phyloP scores from a whole-genome alignment of 2,329 filamentous ascomycete species.

The Tolypocladium sp. region DNA sequence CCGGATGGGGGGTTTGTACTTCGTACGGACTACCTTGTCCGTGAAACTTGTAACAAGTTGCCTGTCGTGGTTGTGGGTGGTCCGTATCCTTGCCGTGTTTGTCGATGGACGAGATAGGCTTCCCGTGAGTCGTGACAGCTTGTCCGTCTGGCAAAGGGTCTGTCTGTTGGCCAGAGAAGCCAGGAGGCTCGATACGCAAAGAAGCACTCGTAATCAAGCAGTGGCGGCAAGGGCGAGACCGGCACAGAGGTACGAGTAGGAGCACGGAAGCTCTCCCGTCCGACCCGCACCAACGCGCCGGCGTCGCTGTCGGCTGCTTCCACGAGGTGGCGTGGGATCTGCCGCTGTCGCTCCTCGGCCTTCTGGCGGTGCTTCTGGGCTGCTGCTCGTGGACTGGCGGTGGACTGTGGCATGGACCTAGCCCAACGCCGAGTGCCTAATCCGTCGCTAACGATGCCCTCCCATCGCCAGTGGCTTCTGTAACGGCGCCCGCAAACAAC shows the following conservation, averaged over 20 bases:
- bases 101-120: not conserved
- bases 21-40: not conserved
- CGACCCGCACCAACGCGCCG: not conserved
- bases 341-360: not conserved
- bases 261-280: not conserved
- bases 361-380: not conserved
- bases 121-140: not conserved
- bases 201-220: no score
- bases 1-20: not conserved
- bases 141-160: not conserved
- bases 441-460: not conserved
- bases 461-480: not conserved
- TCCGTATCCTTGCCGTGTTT: not conserved
- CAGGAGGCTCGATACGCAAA: not conserved
- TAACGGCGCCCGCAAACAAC: not conserved
- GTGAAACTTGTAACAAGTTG: not conserved
- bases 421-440: not conserved
- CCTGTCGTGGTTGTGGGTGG: not conserved
- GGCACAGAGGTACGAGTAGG: no score
- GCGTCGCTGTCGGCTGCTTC: not conserved
- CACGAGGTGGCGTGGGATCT: not conserved
- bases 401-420: no score
- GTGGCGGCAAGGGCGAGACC: no score
- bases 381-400: no score
- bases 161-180: not conserved